These are phyloP conservation scores for Mycena kentingensis DNA, from an alignment of 768 basidiomycete species.

Conservation along the genomic window DNA sequence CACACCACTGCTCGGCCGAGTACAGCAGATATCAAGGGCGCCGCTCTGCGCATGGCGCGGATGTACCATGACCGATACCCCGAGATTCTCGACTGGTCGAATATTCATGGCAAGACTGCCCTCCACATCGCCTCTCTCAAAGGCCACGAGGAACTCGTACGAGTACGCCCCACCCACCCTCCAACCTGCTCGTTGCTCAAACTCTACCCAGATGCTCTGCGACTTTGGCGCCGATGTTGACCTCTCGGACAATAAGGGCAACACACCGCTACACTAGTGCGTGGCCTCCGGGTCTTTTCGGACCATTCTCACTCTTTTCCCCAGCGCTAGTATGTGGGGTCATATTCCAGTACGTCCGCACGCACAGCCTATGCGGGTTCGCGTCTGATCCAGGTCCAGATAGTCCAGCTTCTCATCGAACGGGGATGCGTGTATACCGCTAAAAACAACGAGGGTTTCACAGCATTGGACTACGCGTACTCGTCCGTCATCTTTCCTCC, in stretches of 20 bases:
- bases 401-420: slow-evolving; percentile 86
- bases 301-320: slow-evolving; percentile 14
- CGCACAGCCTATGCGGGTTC: not conserved
- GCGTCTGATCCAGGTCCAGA: slow-evolving; percentile 39
- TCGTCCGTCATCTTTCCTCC: slow-evolving; percentile 51
- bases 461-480: slow-evolving; percentile 91
- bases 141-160: slow-evolving; percentile 87
- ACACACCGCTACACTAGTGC: slow-evolving; percentile 94
- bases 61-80: slow-evolving; percentile 86
- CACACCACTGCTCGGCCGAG: slow-evolving; percentile 51
- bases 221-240: slow-evolving; percentile 90
- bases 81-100: slow-evolving; percentile 90
- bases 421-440: slow-evolving; percentile 82
- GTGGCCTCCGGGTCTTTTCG: slow-evolving; percentile 2
- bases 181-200: slow-evolving; percentile 14
- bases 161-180: slow-evolving; percentile 51
- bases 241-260: slow-evolving; percentile 87
- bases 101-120: slow-evolving; percentile 86
- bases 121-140: slow-evolving; percentile 85
- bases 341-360: slow-evolving; percentile 77
- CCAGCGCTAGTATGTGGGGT: slow-evolving; percentile 86
- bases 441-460: slow-evolving; percentile 89
- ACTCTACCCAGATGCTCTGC: slow-evolving; percentile 71
- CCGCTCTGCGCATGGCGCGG: slow-evolving; percentile 83
- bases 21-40: slow-evolving; percentile 66